Evolutionary conservation across 2,329 filamentous ascomycete genomes (phyloP).

Genomic region (Cladophialophora exuberans): DNA sequence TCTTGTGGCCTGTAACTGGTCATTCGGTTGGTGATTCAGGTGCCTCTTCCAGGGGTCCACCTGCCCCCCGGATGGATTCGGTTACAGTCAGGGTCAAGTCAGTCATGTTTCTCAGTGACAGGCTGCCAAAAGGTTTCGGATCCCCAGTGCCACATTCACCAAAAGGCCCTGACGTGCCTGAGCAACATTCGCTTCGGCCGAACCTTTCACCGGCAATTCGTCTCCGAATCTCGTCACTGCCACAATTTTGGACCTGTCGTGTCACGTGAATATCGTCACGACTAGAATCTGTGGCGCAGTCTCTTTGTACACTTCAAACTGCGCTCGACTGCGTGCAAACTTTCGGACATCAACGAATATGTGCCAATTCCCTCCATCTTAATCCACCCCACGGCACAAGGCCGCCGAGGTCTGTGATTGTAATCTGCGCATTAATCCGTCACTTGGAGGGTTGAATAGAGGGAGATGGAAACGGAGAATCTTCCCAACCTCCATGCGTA

Average conservation of each 20-base stretch:
- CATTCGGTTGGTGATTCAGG: constrained; percentile 4
- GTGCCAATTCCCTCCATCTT: not conserved
- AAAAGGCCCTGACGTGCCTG: not conserved
- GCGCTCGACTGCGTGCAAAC: too few relatives aligned
- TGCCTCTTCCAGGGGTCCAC: constrained; percentile 1
- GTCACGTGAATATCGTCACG: constrained; percentile 11
- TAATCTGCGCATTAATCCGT: constrained; percentile 14
- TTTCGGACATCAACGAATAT: constrained; percentile 11
- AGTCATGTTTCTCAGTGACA: not conserved
- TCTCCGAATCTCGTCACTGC: too few relatives aligned
- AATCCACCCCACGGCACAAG: too few relatives aligned
- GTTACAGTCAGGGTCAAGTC: not conserved
- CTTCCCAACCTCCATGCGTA: not conserved
- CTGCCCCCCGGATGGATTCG: not conserved
- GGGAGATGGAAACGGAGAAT: not conserved
- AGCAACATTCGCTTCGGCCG: constrained; percentile 1
- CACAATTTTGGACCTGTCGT: not conserved
- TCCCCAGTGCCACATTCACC: constrained; percentile 2
- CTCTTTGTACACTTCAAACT: too few relatives aligned
- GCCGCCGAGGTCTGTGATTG: too few relatives aligned
- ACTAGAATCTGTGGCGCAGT: constrained; percentile 7
- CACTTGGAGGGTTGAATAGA: not conserved
- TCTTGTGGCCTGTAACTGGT: constrained; percentile 9
- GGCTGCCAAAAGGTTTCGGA: not conserved
- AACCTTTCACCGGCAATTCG: too few relatives aligned